These are phyloP conservation scores for Fomitopsis palustris DNA, from an alignment of 1,284 basidiomycete species.

Conservation along the genomic window DNA sequence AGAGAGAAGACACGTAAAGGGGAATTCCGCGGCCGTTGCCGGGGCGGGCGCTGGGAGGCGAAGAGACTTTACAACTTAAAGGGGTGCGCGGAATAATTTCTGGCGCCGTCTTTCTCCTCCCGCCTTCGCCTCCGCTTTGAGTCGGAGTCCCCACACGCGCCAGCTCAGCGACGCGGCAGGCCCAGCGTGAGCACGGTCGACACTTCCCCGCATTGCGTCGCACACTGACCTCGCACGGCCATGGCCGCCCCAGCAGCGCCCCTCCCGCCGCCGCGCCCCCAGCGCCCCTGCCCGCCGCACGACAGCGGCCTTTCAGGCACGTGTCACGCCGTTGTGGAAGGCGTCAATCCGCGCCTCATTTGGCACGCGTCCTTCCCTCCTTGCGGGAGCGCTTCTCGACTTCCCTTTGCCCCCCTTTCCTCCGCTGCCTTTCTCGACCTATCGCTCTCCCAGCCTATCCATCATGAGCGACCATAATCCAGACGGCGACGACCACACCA, in stretches of 20 bases:
- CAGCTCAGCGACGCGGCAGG: slow-evolving; percentile 23
- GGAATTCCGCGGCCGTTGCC: no score
- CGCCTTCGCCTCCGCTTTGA: slow-evolving; percentile 27
- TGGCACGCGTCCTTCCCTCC: slow-evolving; percentile 20
- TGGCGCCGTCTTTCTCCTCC: slow-evolving; percentile 18
- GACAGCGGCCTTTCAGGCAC: slow-evolving; percentile 17
- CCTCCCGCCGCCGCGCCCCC: slow-evolving; percentile 9
- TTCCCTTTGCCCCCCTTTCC: slow-evolving; percentile 14
- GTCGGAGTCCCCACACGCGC: slow-evolving; percentile 25
- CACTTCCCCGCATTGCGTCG: slow-evolving; percentile 6
- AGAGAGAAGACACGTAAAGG: neutral
- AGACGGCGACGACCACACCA: slow-evolving; percentile 37
- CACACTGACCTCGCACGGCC: slow-evolving; percentile 9
- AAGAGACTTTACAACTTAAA: neutral
- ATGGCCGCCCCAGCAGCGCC: neutral
- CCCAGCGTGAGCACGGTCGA: slow-evolving; percentile 6
- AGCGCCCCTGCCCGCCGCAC: slow-evolving; percentile 9
- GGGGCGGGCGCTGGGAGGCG: no score
- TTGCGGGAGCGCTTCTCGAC: slow-evolving; percentile 17
- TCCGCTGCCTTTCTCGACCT: slow-evolving; percentile 14
- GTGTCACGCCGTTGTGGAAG: slow-evolving; percentile 11
- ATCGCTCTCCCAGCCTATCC: slow-evolving; percentile 7
- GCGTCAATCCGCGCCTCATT: slow-evolving; percentile 15
- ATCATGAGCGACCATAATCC: slow-evolving; percentile 31
- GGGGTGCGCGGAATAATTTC: neutral